A percentile compares a stretch with the other conserved stretches of the same genome.
phyloP scores from a whole-genome alignment of 306 rosid genomes.

The Begonia masoniana region DNA sequence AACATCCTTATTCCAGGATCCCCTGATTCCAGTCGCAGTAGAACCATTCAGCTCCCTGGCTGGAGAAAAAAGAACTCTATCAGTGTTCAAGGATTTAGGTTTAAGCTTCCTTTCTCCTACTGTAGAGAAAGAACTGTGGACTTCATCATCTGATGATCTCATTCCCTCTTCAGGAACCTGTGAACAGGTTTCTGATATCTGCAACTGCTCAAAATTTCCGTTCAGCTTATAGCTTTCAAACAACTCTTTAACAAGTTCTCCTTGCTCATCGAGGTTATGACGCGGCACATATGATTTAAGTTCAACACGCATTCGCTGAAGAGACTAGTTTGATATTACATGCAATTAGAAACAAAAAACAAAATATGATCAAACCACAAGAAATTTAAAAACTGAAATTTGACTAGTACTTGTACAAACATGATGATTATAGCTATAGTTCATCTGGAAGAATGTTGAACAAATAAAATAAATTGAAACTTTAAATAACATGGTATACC shows the following conservation, averaged over 20 bases:
- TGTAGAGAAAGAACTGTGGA: constrained; percentile 37
- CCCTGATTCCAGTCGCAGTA: constrained; percentile 22
- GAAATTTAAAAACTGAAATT: no score
- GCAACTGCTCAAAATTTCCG: constrained; percentile 42
- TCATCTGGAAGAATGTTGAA: no score
- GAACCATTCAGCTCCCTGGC: constrained; percentile 31
- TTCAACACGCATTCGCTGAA: constrained; percentile 54
- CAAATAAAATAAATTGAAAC: no score
- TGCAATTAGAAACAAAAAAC: neutral
- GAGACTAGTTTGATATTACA: constrained; percentile 26
- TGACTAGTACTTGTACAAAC: no score
- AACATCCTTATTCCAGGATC: constrained; percentile 21
- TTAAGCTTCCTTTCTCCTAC: constrained; percentile 31
- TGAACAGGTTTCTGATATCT: constrained; percentile 47
- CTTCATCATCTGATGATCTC: constrained; percentile 65
- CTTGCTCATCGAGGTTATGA: constrained; percentile 36
- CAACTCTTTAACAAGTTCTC: constrained; percentile 39
- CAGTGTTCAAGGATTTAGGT: constrained; percentile 40
- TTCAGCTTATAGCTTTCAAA: constrained; percentile 24
- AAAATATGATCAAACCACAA: no score
- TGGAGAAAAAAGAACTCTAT: constrained; percentile 27
- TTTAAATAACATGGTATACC: constrained; percentile 22
- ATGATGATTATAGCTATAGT: no score
- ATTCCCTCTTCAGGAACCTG: constrained; percentile 53
- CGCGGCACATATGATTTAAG: constrained; percentile 43